Conservation (phyloP, 345 rosid species). For the Moricandia arvensis region DNA sequence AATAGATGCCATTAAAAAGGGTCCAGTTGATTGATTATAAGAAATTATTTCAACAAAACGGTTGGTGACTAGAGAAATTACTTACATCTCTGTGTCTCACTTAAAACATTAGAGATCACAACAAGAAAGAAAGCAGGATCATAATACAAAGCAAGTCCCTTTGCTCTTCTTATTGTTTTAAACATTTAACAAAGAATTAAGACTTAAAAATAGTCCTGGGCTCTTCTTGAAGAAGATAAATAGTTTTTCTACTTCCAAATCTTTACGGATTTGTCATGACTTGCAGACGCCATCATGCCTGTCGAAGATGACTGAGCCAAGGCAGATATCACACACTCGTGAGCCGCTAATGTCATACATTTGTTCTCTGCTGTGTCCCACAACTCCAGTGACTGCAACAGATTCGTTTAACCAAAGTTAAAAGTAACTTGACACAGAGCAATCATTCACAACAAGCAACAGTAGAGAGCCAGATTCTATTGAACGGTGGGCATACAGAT, state of each 20-base stretch:
- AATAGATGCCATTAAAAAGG: neutral
- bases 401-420: conserved; percentile 7
- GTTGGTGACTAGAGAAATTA: conserved; percentile 20
- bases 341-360: conserved; percentile 70
- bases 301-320: conserved; percentile 67
- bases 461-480: neutral
- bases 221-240: conserved; percentile 4
- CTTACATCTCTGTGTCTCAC: conserved; percentile 11
- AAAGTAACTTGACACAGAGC: neutral
- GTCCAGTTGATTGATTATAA: neutral
- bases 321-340: conserved; percentile 74
- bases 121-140: conserved; percentile 6
- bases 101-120: conserved; percentile 13
- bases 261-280: conserved; percentile 88
- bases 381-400: conserved; percentile 69
- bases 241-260: conserved; percentile 66
- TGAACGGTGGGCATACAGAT: neutral
- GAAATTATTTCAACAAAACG: conserved; percentile 23
- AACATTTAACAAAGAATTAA: conserved; percentile 28
- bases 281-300: conserved; percentile 84
- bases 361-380: conserved; percentile 83
- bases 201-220: conserved; percentile 19
- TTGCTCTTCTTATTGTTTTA: conserved; percentile 16
- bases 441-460: conserved; percentile 4
- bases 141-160: conserved; percentile 17